Evolutionary conservation across 75 land plant genomes (phyloP).

Genomic region (Pinus tabuliformis): DNA sequence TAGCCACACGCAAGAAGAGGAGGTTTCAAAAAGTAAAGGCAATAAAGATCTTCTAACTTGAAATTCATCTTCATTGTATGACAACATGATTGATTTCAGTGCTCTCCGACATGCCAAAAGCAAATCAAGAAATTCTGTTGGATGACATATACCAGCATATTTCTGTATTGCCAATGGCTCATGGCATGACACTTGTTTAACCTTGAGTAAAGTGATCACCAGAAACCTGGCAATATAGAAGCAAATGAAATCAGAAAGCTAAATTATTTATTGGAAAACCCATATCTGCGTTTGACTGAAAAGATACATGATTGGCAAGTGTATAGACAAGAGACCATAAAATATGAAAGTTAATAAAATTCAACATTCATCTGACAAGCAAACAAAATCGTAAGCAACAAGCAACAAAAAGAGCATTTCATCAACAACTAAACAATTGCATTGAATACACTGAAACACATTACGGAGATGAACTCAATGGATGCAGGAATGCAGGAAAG

Average conservation of each 20-base stretch:
- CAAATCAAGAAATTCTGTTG: slow-evolving; percentile 25
- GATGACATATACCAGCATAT: not conserved
- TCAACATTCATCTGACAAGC: not conserved
- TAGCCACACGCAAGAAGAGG: slow-evolving; percentile 39
- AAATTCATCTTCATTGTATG: slow-evolving; percentile 19
- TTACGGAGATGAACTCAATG: not conserved
- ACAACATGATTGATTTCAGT: slow-evolving; percentile 31
- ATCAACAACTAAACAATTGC: not conserved
- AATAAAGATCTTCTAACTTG: slow-evolving; percentile 9
- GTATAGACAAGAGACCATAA: not conserved
- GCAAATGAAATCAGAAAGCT: not conserved
- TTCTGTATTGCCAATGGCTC: slow-evolving; percentile 6
- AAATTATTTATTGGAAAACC: not conserved
- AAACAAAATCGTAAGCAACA: not conserved
- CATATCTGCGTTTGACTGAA: not conserved
- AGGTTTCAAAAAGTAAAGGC: slow-evolving; percentile 4
- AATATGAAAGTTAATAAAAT: not conserved
- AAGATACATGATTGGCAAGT: not conserved
- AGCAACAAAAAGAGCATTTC: not conserved
- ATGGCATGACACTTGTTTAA: not conserved
- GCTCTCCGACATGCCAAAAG: slow-evolving; percentile 53
- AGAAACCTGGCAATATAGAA: slow-evolving; percentile 1
- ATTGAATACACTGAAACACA: not conserved
- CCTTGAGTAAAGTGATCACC: not conserved
- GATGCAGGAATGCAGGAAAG: not conserved